These are phyloP conservation scores for Aspergillus costaricaensis DNA, from an alignment of 2,329 filamentous ascomycete genomes.

Conservation along the genomic window DNA sequence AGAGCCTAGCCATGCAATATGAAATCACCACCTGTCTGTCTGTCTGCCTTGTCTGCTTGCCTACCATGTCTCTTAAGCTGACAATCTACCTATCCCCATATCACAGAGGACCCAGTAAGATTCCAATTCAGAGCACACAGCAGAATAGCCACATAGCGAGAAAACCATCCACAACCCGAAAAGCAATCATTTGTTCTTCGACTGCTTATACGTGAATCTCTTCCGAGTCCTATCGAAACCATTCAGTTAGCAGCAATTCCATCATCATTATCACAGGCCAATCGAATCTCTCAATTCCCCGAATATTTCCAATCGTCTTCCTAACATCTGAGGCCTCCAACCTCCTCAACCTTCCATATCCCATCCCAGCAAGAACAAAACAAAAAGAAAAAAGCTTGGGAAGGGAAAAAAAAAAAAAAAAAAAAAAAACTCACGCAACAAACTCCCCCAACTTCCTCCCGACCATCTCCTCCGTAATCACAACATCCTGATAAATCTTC, in stretches of 20 bases:
- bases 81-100: neutral
- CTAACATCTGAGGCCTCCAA: too few relatives aligned
- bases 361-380: neutral
- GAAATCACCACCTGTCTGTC: too few relatives aligned
- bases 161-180: neutral
- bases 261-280: neutral
- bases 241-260: neutral
- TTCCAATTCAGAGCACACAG: too few relatives aligned
- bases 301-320: too few relatives aligned
- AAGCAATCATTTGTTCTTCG: constrained; percentile 65
- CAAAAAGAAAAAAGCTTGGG: neutral
- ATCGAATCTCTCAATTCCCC: neutral
- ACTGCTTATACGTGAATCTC: constrained; percentile 67
- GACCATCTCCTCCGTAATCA: constrained; percentile 93
- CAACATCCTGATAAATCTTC: constrained; percentile 79
- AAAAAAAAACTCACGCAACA: constrained; percentile 65
- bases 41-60: too few relatives aligned
- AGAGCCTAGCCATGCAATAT: too few relatives aligned
- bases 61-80: neutral
- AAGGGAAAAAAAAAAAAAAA: neutral
- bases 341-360: neutral
- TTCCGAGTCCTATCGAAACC: constrained; percentile 61
- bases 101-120: too few relatives aligned
- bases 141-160: neutral
- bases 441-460: constrained; percentile 95